These are phyloP conservation scores for Claviceps maximensis DNA, from an alignment of 2,329 filamentous ascomycete genomes.

Conservation along the genomic window DNA sequence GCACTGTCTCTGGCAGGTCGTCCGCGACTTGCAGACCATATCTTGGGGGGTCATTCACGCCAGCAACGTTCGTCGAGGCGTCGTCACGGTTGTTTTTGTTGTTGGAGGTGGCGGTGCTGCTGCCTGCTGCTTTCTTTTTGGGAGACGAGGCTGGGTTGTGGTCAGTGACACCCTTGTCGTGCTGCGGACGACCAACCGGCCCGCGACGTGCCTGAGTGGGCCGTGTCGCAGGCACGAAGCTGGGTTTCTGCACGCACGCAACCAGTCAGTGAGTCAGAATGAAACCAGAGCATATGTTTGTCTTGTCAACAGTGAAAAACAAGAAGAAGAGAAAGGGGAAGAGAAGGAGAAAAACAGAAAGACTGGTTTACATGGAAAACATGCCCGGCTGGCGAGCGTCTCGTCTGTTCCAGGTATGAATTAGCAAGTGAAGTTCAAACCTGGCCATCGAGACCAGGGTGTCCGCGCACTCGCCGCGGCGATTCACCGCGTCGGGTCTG, in stretches of 20 bases:
- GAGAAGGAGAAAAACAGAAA: not conserved
- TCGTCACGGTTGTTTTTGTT: not conserved
- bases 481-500: not conserved
- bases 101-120: too few species aligned
- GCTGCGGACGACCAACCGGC: not conserved
- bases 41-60: not conserved
- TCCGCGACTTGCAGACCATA: slow-evolving; percentile 1
- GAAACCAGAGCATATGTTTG: not conserved
- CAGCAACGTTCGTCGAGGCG: not conserved
- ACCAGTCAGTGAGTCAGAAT: not conserved
- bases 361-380: not conserved
- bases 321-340: not conserved
- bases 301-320: not conserved
- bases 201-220: slow-evolving; percentile 1
- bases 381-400: not conserved
- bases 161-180: slow-evolving; percentile 3
- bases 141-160: not conserved
- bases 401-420: slow-evolving; percentile 4
- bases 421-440: not conserved
- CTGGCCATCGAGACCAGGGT: not conserved
- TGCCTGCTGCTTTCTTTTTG: slow-evolving; percentile 5
- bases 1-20: slow-evolving; percentile 2
- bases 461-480: not conserved
- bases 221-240: not conserved
- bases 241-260: not conserved